Conservation (phyloP, 2,329 filamentous ascomycete species). For the Incumbomyces delicatus region DNA sequence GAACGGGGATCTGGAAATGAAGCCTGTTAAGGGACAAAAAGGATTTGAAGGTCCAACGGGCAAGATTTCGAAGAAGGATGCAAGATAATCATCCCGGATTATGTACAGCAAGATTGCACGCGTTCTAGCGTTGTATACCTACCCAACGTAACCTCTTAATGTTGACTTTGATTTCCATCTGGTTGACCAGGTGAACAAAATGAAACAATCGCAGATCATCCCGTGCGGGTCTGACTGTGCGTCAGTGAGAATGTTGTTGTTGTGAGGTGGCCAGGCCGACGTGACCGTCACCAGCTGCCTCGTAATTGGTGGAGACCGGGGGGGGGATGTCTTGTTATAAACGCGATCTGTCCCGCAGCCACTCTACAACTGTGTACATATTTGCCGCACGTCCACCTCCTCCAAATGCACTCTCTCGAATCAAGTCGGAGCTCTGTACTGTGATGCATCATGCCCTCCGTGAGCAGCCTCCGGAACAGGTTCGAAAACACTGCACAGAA, state of each 20-base stretch:
- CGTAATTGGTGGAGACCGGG: constrained; percentile 3
- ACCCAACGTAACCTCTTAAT: neutral
- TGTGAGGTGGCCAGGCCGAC: neutral
- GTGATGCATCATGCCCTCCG: constrained; percentile 1
- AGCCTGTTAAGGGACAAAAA: constrained; percentile 42
- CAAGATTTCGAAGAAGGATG: constrained; percentile 12
- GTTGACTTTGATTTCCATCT: neutral
- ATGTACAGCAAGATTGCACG: constrained; percentile 3
- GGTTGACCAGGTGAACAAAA: constrained; percentile 3
- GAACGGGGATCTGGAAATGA: constrained; percentile 60
- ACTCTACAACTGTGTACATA: neutral
- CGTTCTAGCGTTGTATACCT: constrained; percentile 6
- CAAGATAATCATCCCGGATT: constrained; percentile 8
- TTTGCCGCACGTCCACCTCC: neutral
- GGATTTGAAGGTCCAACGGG: constrained; percentile 19
- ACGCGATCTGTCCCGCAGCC: neutral
- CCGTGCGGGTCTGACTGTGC: neutral
- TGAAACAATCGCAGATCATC: neutral
- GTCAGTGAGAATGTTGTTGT: constrained; percentile 6
- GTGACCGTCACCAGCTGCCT: neutral
- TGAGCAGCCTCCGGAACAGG: constrained; percentile 3
- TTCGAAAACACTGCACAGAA: constrained; percentile 6
- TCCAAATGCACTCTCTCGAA: neutral
- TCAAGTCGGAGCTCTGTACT: neutral
- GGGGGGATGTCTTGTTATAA: neutral